Evolutionary conservation across 2,329 filamentous ascomycete species (phyloP), one percentile per base, ranked within the genome.

Genomic region (Xylaria arbuscula): DNA sequence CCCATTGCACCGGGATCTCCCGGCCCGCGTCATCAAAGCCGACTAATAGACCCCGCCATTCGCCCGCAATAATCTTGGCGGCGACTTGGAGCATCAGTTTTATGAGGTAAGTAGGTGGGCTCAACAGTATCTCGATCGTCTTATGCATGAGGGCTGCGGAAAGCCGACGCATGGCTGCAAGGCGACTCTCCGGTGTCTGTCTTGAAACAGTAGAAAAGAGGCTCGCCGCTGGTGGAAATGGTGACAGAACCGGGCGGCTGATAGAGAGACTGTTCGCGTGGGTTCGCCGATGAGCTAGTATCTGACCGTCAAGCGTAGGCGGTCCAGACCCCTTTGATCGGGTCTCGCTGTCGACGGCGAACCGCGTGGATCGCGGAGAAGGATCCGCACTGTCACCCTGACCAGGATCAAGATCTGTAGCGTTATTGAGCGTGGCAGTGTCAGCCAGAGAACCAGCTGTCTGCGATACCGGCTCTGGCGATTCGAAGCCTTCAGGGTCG

Each of bases 31-130:
- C 87, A 38, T 83, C 83, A 61, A 84, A 81, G 11, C 87, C 87
- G 59, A 85, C 84, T 61, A 88, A 83, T 72, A 87, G 80, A 70
- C 87, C 91, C 75, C 87, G 82, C 90, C 86, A 89, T 80, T 88
- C 85, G 19, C 87, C 88, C 36, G 84, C 84, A 1, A 90, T 87
- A 70, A 97, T 93, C 70, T 88, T 89, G 0, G 92, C 90, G 0
- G 94, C 93, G 65, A 97, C 93, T 64, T 89, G 89, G 4, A 97
- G 86, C 85, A 97, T 94, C 48, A 97, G 83, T 32, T 88, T 85
- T 42, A 97, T 87, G 1, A 97, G 86, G 74, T 94, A 89, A 17
- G 90, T 88, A 0, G 94, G 93, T n/a, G 93, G 93, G 0, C 92
- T 89, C 15, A 97, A 82, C 3, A 97, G 85, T 36, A 96, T 86